Percentiles rank a stretch among this genome's conserved stretches.
Evolutionary conservation across 768 basidiomycete genomes (phyloP).

Genomic region (Phlebiopsis flavidoalba): DNA sequence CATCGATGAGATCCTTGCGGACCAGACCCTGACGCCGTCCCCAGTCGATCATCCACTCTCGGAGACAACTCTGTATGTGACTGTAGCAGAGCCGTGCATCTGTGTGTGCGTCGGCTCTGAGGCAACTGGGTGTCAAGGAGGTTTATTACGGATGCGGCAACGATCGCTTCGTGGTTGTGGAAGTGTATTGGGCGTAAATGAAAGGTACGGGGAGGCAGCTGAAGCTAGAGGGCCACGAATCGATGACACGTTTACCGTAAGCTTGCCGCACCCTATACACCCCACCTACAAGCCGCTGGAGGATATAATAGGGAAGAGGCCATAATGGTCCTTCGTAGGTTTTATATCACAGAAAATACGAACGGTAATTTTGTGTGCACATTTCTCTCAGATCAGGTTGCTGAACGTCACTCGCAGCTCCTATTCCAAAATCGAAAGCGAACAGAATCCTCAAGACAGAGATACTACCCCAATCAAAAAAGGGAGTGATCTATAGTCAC

Average conservation of each 20-base stretch:
- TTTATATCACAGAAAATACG: constrained; percentile 84
- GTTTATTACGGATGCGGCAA: constrained; percentile 95
- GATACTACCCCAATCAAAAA: constrained; percentile 32
- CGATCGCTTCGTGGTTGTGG: constrained; percentile 94
- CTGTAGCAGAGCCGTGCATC: constrained; percentile 98
- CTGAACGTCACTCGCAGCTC: constrained; percentile 49
- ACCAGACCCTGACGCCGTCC: constrained; percentile 50
- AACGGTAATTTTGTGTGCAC: constrained; percentile 58
- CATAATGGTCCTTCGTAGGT: constrained; percentile 54
- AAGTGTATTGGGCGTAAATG: constrained; percentile 87
- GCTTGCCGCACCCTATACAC: constrained; percentile 68
- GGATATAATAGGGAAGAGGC: constrained; percentile 44
- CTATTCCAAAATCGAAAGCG: constrained; percentile 81
- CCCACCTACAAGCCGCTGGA: constrained; percentile 69
- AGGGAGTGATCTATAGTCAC: neutral
- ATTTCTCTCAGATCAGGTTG: neutral
- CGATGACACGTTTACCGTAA: constrained; percentile 23
- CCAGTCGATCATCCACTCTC: constrained; percentile 57
- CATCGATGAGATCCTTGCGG: constrained; percentile 79
- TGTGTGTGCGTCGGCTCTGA: constrained; percentile 97
- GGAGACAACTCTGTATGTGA: constrained; percentile 88
- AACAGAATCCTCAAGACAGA: constrained; percentile 84
- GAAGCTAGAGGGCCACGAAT: neutral
- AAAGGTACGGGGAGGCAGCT: constrained; percentile 42
- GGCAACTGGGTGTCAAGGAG: constrained; percentile 86